Percentiles rank a stretch among this genome's conserved stretches.
These are phyloP conservation scores for Kalanchoe fedtschenkoi DNA, from an alignment of 164 flowering plant species.

Conservation along the genomic window DNA sequence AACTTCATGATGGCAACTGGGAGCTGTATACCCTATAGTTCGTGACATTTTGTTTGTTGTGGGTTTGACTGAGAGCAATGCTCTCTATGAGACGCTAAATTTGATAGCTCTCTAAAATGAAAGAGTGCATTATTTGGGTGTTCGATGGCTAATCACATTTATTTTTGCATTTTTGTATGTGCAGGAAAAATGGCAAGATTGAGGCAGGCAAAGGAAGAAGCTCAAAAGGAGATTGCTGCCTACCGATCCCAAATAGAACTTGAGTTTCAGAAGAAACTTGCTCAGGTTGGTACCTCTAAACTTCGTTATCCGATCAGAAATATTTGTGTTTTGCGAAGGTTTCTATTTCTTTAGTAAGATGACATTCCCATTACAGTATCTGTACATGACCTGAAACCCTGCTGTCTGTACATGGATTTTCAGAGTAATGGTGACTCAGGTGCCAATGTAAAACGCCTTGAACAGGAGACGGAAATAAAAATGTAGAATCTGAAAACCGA, in stretches of 20 bases:
- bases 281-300: slow-evolving; percentile 30
- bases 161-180: slow-evolving; percentile 1
- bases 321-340: not conserved
- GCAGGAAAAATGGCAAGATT: slow-evolving; percentile 46
- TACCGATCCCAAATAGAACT: slow-evolving; percentile 45
- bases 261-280: slow-evolving; percentile 41
- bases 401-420: not conserved
- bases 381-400: not conserved
- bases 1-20: too few relatives aligned
- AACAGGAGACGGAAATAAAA: slow-evolving; percentile 61
- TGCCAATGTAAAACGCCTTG: slow-evolving; percentile 86
- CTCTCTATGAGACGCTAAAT: too few relatives aligned
- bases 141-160: too few relatives aligned
- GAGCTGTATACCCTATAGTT: too few relatives aligned
- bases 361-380: not conserved
- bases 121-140: too few relatives aligned
- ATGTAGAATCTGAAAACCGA: slow-evolving; percentile 53
- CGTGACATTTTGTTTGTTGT: too few relatives aligned
- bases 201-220: slow-evolving; percentile 56
- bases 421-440: slow-evolving; percentile 97
- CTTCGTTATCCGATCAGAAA: not conserved
- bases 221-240: slow-evolving; percentile 47
- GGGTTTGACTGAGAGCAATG: too few relatives aligned
- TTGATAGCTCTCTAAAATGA: too few relatives aligned
- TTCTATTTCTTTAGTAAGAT: not conserved